A percentile compares a stretch with the other conserved stretches of the same genome.
Evolutionary conservation across 768 basidiomycete genomes (phyloP).

Genomic region (Macrolepiota fuliginosa): DNA sequence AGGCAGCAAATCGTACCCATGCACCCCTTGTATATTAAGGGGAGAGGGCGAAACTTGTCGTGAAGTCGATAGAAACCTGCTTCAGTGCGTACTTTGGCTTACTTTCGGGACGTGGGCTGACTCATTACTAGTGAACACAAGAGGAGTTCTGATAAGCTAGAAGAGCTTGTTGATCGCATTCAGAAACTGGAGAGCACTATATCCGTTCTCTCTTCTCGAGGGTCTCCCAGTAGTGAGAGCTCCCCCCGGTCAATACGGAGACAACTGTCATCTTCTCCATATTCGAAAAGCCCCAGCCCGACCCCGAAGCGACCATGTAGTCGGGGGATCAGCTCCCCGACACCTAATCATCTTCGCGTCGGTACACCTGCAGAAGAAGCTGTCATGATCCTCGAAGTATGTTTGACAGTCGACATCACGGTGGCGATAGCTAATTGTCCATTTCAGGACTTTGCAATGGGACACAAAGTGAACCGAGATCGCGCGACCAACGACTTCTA

Average conservation of each 20-base stretch:
- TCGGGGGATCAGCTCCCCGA: conserved; percentile 7
- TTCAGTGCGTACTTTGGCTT: conserved; percentile 13
- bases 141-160: conserved; percentile 19
- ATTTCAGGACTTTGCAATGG: conserved; percentile 12
- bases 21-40: conserved; percentile 24
- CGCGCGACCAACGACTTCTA: background rate
- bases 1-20: conserved; percentile 27
- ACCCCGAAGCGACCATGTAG: conserved; percentile 11
- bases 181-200: conserved; percentile 22
- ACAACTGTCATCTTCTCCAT: conserved; percentile 8
- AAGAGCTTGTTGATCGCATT: conserved; percentile 24
- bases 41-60: conserved; percentile 24
- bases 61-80: conserved; percentile 21
- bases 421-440: background rate
- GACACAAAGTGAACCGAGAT: conserved; percentile 2
- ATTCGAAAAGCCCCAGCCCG: conserved; percentile 9
- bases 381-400: conserved; percentile 26
- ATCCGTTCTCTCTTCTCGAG: conserved; percentile 17
- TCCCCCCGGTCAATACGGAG: conserved; percentile 10
- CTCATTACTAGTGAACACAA: background rate
- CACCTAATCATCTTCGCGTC: conserved; percentile 16
- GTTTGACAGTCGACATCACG: conserved; percentile 7
- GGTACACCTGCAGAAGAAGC: conserved; percentile 23
- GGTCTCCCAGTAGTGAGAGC: conserved; percentile 1
- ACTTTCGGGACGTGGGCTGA: background rate